phyloP scores from a whole-genome alignment of 805 yeast species.

The Hanseniaspora lachancei region DNA sequence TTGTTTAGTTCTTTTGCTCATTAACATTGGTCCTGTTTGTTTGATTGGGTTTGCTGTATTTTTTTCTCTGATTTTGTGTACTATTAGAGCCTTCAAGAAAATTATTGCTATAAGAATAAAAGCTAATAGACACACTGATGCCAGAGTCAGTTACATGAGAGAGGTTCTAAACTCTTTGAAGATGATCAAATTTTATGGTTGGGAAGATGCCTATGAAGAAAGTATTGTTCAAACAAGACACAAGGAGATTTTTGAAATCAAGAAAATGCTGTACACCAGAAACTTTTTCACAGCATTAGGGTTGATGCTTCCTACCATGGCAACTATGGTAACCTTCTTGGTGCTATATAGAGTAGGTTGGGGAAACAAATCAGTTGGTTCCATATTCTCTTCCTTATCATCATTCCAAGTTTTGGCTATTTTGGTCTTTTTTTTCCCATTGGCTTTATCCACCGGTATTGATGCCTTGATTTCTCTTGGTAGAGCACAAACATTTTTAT shows the following conservation, averaged over 20 bases:
- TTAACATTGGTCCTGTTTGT: slow-evolving; percentile 57
- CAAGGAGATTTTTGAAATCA: slow-evolving; percentile 36
- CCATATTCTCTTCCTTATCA: slow-evolving; percentile 48
- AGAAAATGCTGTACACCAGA: slow-evolving; percentile 33
- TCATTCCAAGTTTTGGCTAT: slow-evolving; percentile 43
- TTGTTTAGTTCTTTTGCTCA: slow-evolving; percentile 46
- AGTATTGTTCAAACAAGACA: slow-evolving; percentile 40
- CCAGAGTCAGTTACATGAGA: slow-evolving; percentile 46
- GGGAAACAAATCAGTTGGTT: slow-evolving; percentile 30
- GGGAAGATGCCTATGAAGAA: slow-evolving; percentile 65
- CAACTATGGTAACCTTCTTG: slow-evolving; percentile 44
- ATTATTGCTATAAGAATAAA: slow-evolving; percentile 40
- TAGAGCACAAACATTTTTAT: slow-evolving; percentile 29
- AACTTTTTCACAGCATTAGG: slow-evolving; percentile 41
- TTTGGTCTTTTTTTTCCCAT: slow-evolving; percentile 36
- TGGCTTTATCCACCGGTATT: slow-evolving; percentile 32
- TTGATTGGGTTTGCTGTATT: slow-evolving; percentile 52
- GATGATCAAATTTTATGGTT: slow-evolving; percentile 68
- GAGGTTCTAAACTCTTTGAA: slow-evolving; percentile 51
- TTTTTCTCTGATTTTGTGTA: slow-evolving; percentile 34
- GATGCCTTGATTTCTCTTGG: slow-evolving; percentile 31
- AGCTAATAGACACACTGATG: slow-evolving; percentile 51
- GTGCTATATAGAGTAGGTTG: slow-evolving; percentile 28
- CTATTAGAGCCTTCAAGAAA: slow-evolving; percentile 34
- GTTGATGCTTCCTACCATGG: slow-evolving; percentile 35